Evolutionary conservation across 495 filamentous ascomycete genomes (phyloP), one percentile per base, ranked within the genome.

Genomic region (Penicillium paxilli): DNA sequence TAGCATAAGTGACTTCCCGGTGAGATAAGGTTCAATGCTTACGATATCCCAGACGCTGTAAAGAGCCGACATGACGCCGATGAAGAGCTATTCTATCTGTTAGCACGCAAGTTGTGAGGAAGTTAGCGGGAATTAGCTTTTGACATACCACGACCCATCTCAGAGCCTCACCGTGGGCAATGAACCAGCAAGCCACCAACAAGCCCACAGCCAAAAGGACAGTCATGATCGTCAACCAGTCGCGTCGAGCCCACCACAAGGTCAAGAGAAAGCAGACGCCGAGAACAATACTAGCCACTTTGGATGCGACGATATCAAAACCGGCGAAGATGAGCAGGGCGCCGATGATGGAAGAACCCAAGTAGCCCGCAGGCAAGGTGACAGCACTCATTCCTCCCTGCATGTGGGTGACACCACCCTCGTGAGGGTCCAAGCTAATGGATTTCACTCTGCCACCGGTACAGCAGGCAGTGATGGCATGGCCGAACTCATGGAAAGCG

Each of bases 31-130:
- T 25, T 37, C 84, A 73, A n/a, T n/a, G n/a, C n/a, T n/a, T 66
- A 87, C 84, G 66, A 92, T 92, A 82, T 92, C 88, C 88, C 88
- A 92, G 23, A 88, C 88, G 57, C 84, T 88, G 62, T 92, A 92
- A 10, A 91, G 76, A 12, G 79, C 80, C 19, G 80, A 84, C 88
- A 92, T 91, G 46, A 91, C 87, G 14, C 87, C 89, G 51, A 92
- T 90, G 58, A 91, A 91, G 25, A 92, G 77, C 65, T 78, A 45
- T 11, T 16, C 7, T 12, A 16, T 11, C 0, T 4, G 37, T 57
- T 23, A 61, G 50, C 40, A 4, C 10, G 14, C 14, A n/a, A 7
- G 12, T 1, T 32, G 10, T 21, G 9, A 19, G 14, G 16, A n/a
- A 49, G 4, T 14, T 40, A 11, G 25, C 12, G 21, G 35, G 50